Evolutionary conservation across 805 yeast species (phyloP), one percentile per base, ranked within the genome.

Genomic region (Wickerhamiella azyma): DNA sequence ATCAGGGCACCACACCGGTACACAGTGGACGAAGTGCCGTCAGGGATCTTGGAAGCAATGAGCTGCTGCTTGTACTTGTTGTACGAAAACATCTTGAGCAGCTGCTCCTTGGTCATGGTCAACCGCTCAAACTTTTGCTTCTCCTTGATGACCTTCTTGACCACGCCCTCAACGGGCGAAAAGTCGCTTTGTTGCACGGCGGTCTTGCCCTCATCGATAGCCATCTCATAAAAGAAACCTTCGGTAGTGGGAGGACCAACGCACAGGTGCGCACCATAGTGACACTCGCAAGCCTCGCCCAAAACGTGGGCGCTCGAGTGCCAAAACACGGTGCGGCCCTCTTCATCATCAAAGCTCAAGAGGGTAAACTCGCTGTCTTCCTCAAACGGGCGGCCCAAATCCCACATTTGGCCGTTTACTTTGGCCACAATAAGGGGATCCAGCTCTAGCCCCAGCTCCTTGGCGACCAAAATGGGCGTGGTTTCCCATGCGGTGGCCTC

Each of bases 281-380:
- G 92, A 65, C 96, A 81, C 69, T 92, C 98, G 70, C 95, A 83
- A 41, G 96, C 89, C 70, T 92, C 98, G 67, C 98, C 98, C 57
- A 92, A 70, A 46, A 92, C 89, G 67, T 92, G 98, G 45, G 98
- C 98, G 54, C 95, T 82, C 2, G 98, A 92, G 66, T 92, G 98
- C 98, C 98, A 92, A 69, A 92, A 92, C 30, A 89, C 97, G 53
- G 79, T 77, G 63, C 81, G 85, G 66, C 97, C 98, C 60, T 88
- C 96, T n/a, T 83, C 83, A 50, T 85, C 72, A 35, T 85, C 94
- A 59, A 92, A 92, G 62, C 88, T 96, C 61, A 85, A 75, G 59
- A 86, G 80, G 63, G 85, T 92, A 52, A 92, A 69, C 44, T 59
- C 63, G 21, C 68, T 63, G 49, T 75, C 70, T 50, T 75, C 81